Base-by-base conservation (phyloP, 495 filamentous ascomycete genomes). In the Penicillium robsamsonii region DNA sequence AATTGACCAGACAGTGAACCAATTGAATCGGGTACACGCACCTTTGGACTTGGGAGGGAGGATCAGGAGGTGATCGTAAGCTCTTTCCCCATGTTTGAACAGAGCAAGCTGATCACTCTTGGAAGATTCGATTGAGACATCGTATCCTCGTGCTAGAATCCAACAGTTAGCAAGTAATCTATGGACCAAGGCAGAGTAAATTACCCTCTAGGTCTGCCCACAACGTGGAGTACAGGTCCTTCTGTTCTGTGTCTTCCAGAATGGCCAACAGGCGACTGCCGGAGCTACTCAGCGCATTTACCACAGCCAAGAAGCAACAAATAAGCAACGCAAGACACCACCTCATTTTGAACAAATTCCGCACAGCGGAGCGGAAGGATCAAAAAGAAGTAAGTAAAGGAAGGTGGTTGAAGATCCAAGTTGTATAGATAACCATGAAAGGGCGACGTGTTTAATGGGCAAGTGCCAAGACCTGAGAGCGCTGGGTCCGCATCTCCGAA, bases 11-110 rank as follows among this genome's bases (percentile, higher is more conserved):
- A 18, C 8, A 9, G 22, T 4, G 41, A 3, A 43, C 5, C n/a
- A 22, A 12, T 50, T 46, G 5, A 10, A 6, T n/a, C 13, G 30
- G 42, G 13, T 10, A 27, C 46, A n/a, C 66, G 63, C 69, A 91
- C 90, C 92, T 80, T 97, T 97, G 4, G 89, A 84, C 73, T 89
- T 93, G 17, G 87, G 80, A 24, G 94, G 94, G 30, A 97, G 83
- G 56, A 98, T 79, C 49, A 97, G 70, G 49, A 96, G 73, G 66
- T 98, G 93, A 76, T 97, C 94, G 71, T 92, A 96, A 58, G 84
- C 81, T 70, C 85, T 85, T 73, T 93, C 91, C 69, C 94, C 95
- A 58, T 90, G 85, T 66, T 84, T 75, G 79, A 97, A 96, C 58
- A 98, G 79, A 45, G 86, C 81, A 62, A 98, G 79, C 60, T 81